Base-by-base conservation (phyloP, 106 monocot genomes). In the Phalaenopsis aphrodite region DNA sequence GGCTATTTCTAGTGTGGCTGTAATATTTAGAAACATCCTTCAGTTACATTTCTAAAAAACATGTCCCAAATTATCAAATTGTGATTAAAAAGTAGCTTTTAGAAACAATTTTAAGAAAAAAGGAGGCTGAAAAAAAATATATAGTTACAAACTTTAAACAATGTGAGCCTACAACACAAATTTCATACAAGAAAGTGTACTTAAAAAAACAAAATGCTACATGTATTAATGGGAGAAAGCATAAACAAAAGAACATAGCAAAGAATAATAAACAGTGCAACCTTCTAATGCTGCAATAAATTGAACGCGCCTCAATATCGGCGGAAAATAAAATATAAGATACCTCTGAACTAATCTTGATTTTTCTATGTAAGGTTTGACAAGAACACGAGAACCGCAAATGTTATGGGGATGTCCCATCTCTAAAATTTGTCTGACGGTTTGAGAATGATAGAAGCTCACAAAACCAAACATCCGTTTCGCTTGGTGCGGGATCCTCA, bases 401-500 rank as follows among this genome's bases (percentile, higher is more conserved):
- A 93, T 81, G 45, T 72, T 83, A 75, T 93, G 93, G 3, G 93
- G 93, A 57, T 84, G 78, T 47, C 88, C 84, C 80, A 84, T 82
- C 1, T 71, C 55, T 9, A 93, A 55, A 69, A 93, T 85, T 21
- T 75, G 17, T 23, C 71, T 87, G 8, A 86, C 93, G 9, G 93
- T 93, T 75, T 93, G 86, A 1, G 90, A 79, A 56, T 79, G 79
- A 18, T 78, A 72, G 68, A 93, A 93, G 80, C 82, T 88, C 48
- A 93, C 93, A 82, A 93, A 93, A 16, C 93, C 93, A 81, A 87
- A 93, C 93, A 93, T 93, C 5, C 93, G 77, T 56, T 90, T 90
- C 77, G 90, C 87, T 36, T 90, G 93, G 17, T 75, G 74, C 41
- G 93, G 93, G 78, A 93, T 88, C 75, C 93, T 87, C 65, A 93